A percentile compares a stretch with the other conserved stretches of the same genome.
phyloP scores from a whole-genome alignment of 2,329 filamentous ascomycete species.

The Pseudogymnoascus sp. region DNA sequence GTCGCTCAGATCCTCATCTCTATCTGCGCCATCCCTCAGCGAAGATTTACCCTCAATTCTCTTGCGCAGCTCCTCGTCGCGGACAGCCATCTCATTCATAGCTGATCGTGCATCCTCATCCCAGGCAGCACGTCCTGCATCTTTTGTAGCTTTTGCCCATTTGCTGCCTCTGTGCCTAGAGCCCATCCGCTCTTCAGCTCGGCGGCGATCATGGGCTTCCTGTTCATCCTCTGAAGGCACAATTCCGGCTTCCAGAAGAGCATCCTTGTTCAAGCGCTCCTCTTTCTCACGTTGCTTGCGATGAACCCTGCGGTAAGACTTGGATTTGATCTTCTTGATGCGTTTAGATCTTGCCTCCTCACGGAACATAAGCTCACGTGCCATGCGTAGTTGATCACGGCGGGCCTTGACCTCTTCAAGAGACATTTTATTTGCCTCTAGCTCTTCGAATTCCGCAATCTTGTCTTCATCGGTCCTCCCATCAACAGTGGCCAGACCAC shows the following conservation, averaged over 20 bases:
- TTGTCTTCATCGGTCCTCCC: conserved; percentile 56
- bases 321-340: conserved; percentile 99
- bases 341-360: conserved; percentile 85
- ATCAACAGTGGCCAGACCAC: conserved; percentile 60
- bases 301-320: conserved; percentile 87
- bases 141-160: conserved; percentile 64
- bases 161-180: conserved; percentile 65
- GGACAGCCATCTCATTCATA: conserved; percentile 57
- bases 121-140: conserved; percentile 59
- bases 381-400: conserved; percentile 67
- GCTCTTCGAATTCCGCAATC: conserved; percentile 61
- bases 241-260: conserved; percentile 52
- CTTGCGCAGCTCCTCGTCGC: conserved; percentile 60
- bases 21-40: conserved; percentile 36
- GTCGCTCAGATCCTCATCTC: conserved; percentile 49
- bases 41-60: conserved; percentile 59
- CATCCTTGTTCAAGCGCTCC: conserved; percentile 51
- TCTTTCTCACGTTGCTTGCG: conserved; percentile 65
- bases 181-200: conserved; percentile 65
- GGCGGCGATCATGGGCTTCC: conserved; percentile 55
- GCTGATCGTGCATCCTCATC: conserved; percentile 63
- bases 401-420: conserved; percentile 67
- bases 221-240: conserved; percentile 58
- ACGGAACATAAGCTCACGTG: conserved; percentile 78
- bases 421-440: conserved; percentile 66